These are phyloP conservation scores for Lepraria neglecta DNA, from an alignment of 495 filamentous ascomycete species.

Conservation along the genomic window DNA sequence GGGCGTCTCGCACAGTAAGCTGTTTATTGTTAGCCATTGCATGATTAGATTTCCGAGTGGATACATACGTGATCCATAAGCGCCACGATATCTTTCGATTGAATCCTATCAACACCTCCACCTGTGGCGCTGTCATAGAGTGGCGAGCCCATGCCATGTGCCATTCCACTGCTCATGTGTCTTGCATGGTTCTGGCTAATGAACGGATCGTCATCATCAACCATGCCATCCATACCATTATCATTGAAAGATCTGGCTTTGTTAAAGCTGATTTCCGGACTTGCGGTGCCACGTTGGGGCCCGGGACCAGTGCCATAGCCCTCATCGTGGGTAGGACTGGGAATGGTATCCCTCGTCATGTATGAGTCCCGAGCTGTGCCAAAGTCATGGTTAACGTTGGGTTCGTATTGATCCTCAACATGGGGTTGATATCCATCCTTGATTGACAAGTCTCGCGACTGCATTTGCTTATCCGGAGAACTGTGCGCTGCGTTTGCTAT, in stretches of 20 bases:
- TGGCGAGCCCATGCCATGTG: slow-evolving; percentile 66
- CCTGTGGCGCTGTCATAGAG: slow-evolving; percentile 89
- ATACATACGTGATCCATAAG: slow-evolving; percentile 90
- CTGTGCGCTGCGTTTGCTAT: slow-evolving; percentile 19
- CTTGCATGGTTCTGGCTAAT: slow-evolving; percentile 49
- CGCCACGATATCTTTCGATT: slow-evolving; percentile 95
- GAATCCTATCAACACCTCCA: slow-evolving; percentile 80
- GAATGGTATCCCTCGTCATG: slow-evolving; percentile 34
- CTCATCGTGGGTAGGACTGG: slow-evolving; percentile 62
- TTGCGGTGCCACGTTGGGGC: slow-evolving; percentile 56
- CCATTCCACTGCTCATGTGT: slow-evolving; percentile 66
- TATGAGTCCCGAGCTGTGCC: slow-evolving; percentile 32
- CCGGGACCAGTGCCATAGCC: slow-evolving; percentile 88
- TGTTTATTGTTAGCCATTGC: slow-evolving; percentile 41
- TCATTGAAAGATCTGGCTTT: slow-evolving; percentile 53
- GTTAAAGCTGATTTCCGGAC: slow-evolving; percentile 56
- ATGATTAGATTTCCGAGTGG: slow-evolving; percentile 1
- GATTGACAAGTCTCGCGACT: slow-evolving; percentile 24
- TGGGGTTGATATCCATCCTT: slow-evolving; percentile 37
- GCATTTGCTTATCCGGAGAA: slow-evolving; percentile 9
- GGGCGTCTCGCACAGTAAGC: slow-evolving; percentile 93
- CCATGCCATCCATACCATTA: slow-evolving; percentile 48
- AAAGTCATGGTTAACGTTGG: slow-evolving; percentile 34
- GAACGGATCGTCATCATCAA: slow-evolving; percentile 56
- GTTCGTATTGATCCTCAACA: slow-evolving; percentile 32